Base-by-base conservation (phyloP, 768 basidiomycete genomes). In the Piloderma croceum region DNA sequence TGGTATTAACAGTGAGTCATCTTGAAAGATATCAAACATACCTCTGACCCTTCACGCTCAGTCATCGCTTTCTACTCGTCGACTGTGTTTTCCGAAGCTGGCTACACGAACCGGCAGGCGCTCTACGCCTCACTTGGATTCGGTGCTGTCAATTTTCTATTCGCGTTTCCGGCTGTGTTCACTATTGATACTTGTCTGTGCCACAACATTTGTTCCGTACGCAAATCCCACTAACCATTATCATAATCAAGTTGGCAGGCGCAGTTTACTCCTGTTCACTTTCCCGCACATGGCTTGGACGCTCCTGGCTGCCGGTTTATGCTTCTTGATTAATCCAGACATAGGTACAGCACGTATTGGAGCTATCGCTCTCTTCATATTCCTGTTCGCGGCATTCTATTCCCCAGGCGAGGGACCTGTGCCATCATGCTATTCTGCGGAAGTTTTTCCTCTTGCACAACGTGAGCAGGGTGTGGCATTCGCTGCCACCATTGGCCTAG, bases 341-440 rank as follows among this genome's bases (percentile, higher is more conserved):
- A 42, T 61, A 10, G 60, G 53, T 7, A 23, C 22, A 19, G 47
- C 44, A 24, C 31, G 37, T 11, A 25, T 46, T 5, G 40, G 40
- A n/a, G 45, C 65, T 24, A 50, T 69, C 36, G 65, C 65, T 11
- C 42, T 59, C 36, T 58, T 58, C 42, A 48, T 62, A 25, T 57
- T 42, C 53, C 45, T 54, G 18, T 61, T 61, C 43, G 62, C 62
- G 2, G 59, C 74, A 36, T 71, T 69, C 46, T 79, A 79, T 53
- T 76, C 74, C 0, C 76, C 74, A 4, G 79, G 79, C 33, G 79
- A 78, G 58, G 81, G 81, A 4, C 81, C 81, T 10, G 80, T 81
- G 9, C 81, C 81, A 4, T 81, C 77, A 50, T 74, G 74, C 1
- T 83, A 81, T 50, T 78, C 77, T 7, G 81, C 81, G n/a, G 81